Evolutionary conservation across 139 green algal genomes (phyloP).

Genomic region (Monoraphidium neglectum): DNA sequence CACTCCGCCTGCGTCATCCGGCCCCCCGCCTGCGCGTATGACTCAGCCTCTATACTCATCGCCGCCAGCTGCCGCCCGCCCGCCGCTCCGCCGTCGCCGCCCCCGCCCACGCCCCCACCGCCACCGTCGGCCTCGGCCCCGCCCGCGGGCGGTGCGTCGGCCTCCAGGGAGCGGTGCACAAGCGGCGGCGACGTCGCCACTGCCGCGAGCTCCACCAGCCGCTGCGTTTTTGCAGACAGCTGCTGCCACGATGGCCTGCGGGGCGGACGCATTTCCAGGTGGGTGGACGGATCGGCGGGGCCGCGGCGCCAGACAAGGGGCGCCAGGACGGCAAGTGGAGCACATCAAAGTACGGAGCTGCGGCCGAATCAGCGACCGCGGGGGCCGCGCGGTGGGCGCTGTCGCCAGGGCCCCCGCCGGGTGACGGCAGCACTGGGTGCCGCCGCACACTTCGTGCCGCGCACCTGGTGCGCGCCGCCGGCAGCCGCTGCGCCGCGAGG

Average conservation of each 20-base stretch:
- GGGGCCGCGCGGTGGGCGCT: too few relatives aligned
- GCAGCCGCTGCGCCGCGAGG: conserved; percentile 5
- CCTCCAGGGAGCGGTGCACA: conserved; percentile 13
- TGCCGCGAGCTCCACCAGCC: conserved; percentile 2
- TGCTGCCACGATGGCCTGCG: conserved; percentile 20
- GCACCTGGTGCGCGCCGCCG: conserved; percentile 20
- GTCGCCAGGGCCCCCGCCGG: too few relatives aligned
- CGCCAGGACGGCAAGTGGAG: too few relatives aligned
- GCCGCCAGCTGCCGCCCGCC: not conserved
- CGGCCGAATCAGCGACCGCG: too few relatives aligned
- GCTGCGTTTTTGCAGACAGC: not conserved
- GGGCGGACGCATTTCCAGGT: too few relatives aligned
- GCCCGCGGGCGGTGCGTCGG: too few relatives aligned
- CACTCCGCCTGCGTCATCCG: conserved; percentile 19
- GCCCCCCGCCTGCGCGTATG: conserved; percentile 14
- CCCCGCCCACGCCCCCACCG: not conserved
- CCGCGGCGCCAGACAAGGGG: too few relatives aligned
- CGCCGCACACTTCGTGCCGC: not conserved
- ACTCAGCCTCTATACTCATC: conserved; percentile 27
- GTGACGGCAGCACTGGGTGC: too few relatives aligned
- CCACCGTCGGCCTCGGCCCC: too few relatives aligned
- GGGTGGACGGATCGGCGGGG: too few relatives aligned
- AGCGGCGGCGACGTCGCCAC: conserved; percentile 20
- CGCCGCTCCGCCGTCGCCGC: not conserved
- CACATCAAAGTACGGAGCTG: too few relatives aligned